Evolutionary conservation across 768 basidiomycete species (phyloP), one percentile per base, ranked within the genome.

Genomic region (Sutorius australiensis): DNA sequence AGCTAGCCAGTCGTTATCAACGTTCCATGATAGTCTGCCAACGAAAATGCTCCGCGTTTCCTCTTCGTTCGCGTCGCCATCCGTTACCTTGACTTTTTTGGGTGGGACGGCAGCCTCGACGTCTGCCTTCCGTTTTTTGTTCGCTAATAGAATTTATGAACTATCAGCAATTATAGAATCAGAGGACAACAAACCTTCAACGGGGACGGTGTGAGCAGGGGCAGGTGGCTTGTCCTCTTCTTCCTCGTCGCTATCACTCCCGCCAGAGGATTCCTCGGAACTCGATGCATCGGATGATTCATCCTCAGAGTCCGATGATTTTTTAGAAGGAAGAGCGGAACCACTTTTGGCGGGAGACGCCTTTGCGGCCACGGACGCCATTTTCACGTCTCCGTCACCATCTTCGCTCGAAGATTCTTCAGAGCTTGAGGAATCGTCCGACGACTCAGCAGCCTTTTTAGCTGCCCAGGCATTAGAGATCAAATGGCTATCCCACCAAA

Each of bases 1-100:
- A 45, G 87, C 83, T 56, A 98, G 84, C 79, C 92, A 90, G 71
- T 98, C 95, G 67, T 92, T 89, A 76, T 98, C 95, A 57, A 98
- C 88, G 68, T 89, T 91, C 95, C 95, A 99, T 12, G 92, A 95
- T 41, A 99, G 80, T 53, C 82, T 81, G 50, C 95, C 95, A 59
- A 99, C 92, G 65, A 95, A 98, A 61, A 98, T 80, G 36, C 87
- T 85, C 63, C 77, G 85, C 14, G 76, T 75, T 52, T 83, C 78
- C 58, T 81, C 78, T 10, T 28, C 37, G 6, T 69, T 66, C 14
- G 70, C 70, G 30, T 71, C 71, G 51, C 76, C 84, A 60, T 85
- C 79, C 42, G 72, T 80, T 45, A 86, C 75, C 76, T 94, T 97
- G 61, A 77, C 80, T 73, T 95, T 95, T 80, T 98, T 95, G 34